A percentile compares a stretch with the other conserved stretches of the same genome.
Conservation (phyloP, 805 yeast species). For the Sugiyamaella floridensis region DNA sequence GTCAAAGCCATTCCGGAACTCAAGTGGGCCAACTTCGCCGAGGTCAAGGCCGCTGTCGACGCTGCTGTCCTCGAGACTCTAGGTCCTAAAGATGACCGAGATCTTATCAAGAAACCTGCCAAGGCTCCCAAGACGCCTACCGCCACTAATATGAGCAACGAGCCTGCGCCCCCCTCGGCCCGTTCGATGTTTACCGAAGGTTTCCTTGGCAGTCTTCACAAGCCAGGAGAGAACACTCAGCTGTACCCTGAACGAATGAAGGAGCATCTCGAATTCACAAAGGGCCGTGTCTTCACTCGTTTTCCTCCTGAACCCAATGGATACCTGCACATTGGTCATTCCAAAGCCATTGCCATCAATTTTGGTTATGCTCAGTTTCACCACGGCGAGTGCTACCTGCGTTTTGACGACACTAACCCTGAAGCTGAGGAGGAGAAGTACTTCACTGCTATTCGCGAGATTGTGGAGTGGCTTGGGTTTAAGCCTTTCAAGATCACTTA, state of each 20-base stretch:
- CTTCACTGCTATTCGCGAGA: conserved; percentile 73
- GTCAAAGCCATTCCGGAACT: conserved; percentile 65
- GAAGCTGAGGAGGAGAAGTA: conserved; percentile 96
- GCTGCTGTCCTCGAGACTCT: conserved; percentile 58
- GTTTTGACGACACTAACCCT: conserved; percentile 97
- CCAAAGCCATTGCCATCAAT: conserved; percentile 95
- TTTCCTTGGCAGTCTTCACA: conserved; percentile 88
- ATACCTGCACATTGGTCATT: conserved; percentile 93
- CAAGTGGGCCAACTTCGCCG: conserved; percentile 88
- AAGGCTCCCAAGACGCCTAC: conserved; percentile 19
- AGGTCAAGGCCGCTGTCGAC: conserved; percentile 84
- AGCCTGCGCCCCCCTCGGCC: conserved; percentile 13
- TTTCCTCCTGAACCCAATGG: conserved; percentile 99
- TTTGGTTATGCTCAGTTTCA: conserved; percentile 92
- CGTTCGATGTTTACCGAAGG: conserved; percentile 92
- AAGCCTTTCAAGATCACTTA: conserved; percentile 91
- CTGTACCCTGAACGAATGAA: conserved; percentile 76
- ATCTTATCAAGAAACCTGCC: conserved; percentile 70
- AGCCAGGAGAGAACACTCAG: conserved; percentile 93
- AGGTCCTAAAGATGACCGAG: conserved; percentile 97
- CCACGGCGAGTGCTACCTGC: conserved; percentile 80
- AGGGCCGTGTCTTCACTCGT: conserved; percentile 82
- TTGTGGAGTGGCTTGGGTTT: conserved; percentile 92
- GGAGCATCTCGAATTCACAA: conserved; percentile 70
- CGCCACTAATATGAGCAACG: conserved; percentile 10